A percentile compares a stretch with the other conserved stretches of the same genome.
Conservation (phyloP, 2,329 filamentous ascomycete species). For the Colletotrichum costaricense region DNA sequence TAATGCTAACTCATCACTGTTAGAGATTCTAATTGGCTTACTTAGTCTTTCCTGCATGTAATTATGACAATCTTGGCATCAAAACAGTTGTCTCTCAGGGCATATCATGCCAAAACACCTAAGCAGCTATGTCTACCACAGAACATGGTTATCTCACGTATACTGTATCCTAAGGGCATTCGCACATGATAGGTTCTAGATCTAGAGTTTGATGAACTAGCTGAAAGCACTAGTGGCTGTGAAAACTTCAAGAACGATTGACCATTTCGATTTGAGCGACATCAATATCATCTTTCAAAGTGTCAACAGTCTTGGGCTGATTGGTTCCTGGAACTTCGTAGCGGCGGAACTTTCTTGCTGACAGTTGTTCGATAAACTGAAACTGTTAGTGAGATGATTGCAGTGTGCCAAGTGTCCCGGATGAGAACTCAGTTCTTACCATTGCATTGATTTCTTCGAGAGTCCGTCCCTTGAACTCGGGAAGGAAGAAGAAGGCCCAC, state of each 20-base stretch:
- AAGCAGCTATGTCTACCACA: too few relatives aligned
- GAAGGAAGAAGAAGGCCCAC: constrained; percentile 47
- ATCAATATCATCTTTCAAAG: not conserved
- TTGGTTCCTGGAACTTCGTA: not conserved
- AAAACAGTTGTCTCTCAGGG: too few relatives aligned
- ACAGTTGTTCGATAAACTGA: not conserved
- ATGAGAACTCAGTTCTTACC: not conserved
- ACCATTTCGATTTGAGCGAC: not conserved
- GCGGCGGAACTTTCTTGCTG: not conserved
- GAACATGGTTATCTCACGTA: too few relatives aligned
- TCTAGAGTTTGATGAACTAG: not conserved
- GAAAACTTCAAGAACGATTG: not conserved
- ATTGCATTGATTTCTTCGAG: not conserved
- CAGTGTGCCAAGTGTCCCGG: not conserved
- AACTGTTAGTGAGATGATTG: not conserved
- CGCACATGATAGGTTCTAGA: too few relatives aligned
- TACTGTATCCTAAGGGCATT: too few relatives aligned
- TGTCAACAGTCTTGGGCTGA: not conserved
- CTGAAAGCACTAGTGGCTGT: not conserved
- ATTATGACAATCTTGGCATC: too few relatives aligned
- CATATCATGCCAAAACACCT: too few relatives aligned
- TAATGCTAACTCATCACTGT: too few relatives aligned
- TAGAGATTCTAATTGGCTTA: too few relatives aligned
- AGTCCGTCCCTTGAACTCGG: constrained; percentile 51
- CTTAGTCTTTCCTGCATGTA: too few relatives aligned